A percentile compares a stretch with the other conserved stretches of the same genome.
Evolutionary conservation across 345 rosid genomes (phyloP).

Genomic region (Populus davidiana): DNA sequence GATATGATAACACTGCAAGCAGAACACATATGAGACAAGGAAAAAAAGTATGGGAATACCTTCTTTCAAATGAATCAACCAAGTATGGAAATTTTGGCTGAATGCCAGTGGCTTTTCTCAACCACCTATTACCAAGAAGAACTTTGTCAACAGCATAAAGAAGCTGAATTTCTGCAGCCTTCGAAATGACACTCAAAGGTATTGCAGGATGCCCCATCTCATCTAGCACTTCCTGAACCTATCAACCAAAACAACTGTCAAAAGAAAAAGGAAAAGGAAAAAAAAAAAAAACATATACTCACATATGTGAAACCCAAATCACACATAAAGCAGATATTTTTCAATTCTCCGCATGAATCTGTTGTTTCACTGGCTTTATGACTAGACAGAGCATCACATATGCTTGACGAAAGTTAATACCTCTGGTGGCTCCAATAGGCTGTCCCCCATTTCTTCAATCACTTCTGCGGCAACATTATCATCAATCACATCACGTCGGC

Average conservation of each 20-base stretch:
- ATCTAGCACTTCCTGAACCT: constrained; percentile 95
- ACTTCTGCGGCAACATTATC: constrained; percentile 74
- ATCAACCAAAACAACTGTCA: constrained; percentile 6
- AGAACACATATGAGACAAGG: background rate
- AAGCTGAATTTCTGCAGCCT: constrained; percentile 93
- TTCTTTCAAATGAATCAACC: constrained; percentile 89
- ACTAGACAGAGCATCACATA: background rate
- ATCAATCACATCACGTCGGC: constrained; percentile 75
- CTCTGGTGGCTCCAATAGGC: constrained; percentile 88
- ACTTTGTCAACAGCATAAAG: constrained; percentile 73
- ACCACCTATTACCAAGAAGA: constrained; percentile 85
- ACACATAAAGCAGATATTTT: background rate
- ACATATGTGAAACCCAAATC: background rate
- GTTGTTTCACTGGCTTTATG: background rate
- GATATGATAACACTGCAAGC: background rate
- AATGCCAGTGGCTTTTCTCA: constrained; percentile 87
- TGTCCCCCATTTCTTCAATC: constrained; percentile 86
- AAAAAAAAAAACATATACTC: background rate
- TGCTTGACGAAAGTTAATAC: constrained; percentile 31
- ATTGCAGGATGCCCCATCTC: constrained; percentile 82
- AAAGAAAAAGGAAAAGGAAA: background rate
- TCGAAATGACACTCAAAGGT: constrained; percentile 84
- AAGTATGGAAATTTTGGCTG: constrained; percentile 88
- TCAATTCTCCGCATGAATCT: constrained; percentile 9
- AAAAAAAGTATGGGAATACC: constrained; percentile 38